Percentiles rank a stretch among this genome's conserved stretches.
These are phyloP conservation scores for Trichoderma guizhouense DNA, from an alignment of 2,329 filamentous ascomycete genomes.

Conservation along the genomic window DNA sequence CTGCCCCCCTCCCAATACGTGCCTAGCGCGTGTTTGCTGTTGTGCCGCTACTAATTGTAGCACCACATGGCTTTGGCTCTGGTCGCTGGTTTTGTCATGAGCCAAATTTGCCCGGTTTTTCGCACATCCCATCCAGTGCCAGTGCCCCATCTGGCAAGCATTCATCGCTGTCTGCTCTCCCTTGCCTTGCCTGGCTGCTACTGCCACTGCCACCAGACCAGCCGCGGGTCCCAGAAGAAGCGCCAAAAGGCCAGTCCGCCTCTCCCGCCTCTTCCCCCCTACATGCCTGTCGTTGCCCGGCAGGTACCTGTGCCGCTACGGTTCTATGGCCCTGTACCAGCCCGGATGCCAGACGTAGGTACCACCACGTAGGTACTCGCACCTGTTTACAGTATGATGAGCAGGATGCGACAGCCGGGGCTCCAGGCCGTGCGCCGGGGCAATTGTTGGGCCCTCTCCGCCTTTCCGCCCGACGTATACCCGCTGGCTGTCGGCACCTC, in stretches of 20 bases:
- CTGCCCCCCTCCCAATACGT: not conserved
- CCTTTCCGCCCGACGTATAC: not conserved
- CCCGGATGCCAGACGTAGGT: not conserved
- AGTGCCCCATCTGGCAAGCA: conserved; percentile 15
- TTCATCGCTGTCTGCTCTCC: conserved; percentile 2
- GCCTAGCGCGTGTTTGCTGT: not conserved
- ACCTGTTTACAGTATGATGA: not conserved
- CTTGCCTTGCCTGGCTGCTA: not conserved
- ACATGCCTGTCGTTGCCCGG: not conserved
- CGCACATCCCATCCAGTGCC: not conserved
- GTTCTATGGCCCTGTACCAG: not conserved
- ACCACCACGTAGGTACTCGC: not conserved
- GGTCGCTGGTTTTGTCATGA: not conserved
- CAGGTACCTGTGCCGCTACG: not conserved
- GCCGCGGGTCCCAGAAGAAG: not conserved
- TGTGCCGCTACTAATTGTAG: conserved; percentile 10
- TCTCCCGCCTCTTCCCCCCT: not conserved
- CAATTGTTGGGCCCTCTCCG: conserved; percentile 17
- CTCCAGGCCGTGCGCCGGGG: conserved; percentile 10
- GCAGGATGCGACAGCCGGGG: conserved; percentile 14
- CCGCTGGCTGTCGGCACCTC: not conserved
- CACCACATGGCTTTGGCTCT: conserved; percentile 5
- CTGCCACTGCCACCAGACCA: not conserved
- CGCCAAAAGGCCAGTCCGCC: not conserved
- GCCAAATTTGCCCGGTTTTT: conserved; percentile 15